Conservation (phyloP, 306 rosid genomes). For the Geum urbanum region DNA sequence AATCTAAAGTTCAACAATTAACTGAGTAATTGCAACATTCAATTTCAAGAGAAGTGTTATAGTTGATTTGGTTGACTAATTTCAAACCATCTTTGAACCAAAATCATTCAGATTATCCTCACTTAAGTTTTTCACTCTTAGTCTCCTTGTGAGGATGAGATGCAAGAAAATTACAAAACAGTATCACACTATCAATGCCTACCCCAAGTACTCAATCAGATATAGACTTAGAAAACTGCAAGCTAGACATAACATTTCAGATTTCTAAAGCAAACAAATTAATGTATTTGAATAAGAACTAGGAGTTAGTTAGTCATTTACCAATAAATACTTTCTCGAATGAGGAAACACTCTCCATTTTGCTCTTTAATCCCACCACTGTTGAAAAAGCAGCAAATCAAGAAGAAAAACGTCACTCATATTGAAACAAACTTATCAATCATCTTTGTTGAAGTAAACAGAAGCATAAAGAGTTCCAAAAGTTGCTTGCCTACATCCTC, state of each 20-base stretch:
- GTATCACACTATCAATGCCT: slow-evolving; percentile 1
- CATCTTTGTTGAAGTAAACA: slow-evolving; percentile 9
- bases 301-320: slow-evolving; percentile 29
- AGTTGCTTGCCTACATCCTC: slow-evolving; percentile 66
- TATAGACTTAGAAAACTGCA: not conserved
- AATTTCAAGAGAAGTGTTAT: not conserved
- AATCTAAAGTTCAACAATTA: not conserved
- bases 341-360: slow-evolving; percentile 51
- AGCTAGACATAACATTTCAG: not conserved
- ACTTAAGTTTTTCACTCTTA: not conserved
- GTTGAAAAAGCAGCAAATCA: slow-evolving; percentile 24
- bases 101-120: no score
- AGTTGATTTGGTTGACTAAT: not conserved
- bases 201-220: not conserved
- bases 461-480: slow-evolving; percentile 19
- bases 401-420: slow-evolving; percentile 7
- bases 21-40: slow-evolving; percentile 5
- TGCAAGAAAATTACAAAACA: not conserved
- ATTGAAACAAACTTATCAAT: slow-evolving; percentile 7
- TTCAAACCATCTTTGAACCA: no score
- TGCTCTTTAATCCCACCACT: slow-evolving; percentile 59
- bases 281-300: slow-evolving; percentile 19
- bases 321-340: slow-evolving; percentile 58
- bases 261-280: not conserved
- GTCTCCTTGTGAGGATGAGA: not conserved